Percentiles rank a stretch among this genome's conserved stretches.
Conservation (phyloP, 306 rosid genomes). For the Hippophae rhamnoides region DNA sequence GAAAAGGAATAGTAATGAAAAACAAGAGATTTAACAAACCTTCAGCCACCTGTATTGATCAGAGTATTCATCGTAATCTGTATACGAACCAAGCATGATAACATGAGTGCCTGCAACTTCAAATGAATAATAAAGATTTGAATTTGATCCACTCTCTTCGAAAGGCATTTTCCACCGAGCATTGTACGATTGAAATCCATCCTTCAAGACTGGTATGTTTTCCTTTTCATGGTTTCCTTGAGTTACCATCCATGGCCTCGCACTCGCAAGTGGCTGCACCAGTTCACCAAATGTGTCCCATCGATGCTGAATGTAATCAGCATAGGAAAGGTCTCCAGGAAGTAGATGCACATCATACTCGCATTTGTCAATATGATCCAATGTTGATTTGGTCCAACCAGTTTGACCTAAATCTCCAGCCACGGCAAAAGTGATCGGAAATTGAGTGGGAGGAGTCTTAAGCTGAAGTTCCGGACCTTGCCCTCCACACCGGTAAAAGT, state of each 20-base stretch:
- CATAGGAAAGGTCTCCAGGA: conserved; percentile 93
- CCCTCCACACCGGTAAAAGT: conserved; percentile 76
- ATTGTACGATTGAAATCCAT: conserved; percentile 66
- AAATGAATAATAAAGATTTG: conserved; percentile 89
- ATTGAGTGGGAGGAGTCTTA: conserved; percentile 75
- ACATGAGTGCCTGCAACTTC: conserved; percentile 71
- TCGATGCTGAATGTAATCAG: conserved; percentile 62
- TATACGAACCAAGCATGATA: conserved; percentile 85
- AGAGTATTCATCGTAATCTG: conserved; percentile 63
- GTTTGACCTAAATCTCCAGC: conserved; percentile 93
- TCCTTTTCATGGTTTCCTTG: conserved; percentile 91
- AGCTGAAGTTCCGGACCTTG: conserved; percentile 66
- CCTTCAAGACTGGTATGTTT: conserved; percentile 44
- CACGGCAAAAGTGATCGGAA: conserved; percentile 79
- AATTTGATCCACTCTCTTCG: conserved; percentile 74
- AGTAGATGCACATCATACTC: conserved; percentile 72
- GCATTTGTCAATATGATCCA: conserved; percentile 66
- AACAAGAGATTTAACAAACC: conserved; percentile 39
- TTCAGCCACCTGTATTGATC: conserved; percentile 82
- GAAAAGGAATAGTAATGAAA: neutral
- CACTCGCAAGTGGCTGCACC: conserved; percentile 90
- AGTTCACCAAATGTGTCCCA: conserved; percentile 91
- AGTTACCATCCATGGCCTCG: conserved; percentile 95
- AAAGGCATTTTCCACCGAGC: conserved; percentile 93
- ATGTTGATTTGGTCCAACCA: conserved; percentile 82